These are phyloP conservation scores for Phytopythium aichiense DNA, from an alignment of 352 stramenopile species.

Conservation along the genomic window DNA sequence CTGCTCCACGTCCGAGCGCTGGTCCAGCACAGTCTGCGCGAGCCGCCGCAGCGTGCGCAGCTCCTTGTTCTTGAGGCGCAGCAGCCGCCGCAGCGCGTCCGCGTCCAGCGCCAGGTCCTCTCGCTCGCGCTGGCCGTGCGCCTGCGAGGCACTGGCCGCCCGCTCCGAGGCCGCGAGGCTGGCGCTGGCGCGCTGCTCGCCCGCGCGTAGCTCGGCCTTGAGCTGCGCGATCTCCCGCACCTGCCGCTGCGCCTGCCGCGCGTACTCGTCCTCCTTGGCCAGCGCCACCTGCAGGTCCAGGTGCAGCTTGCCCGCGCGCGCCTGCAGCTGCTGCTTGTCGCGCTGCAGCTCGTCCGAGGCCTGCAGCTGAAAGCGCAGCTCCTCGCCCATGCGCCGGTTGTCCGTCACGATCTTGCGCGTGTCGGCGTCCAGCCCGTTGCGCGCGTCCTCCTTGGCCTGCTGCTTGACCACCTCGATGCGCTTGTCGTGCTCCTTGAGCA, in stretches of 20 bases:
- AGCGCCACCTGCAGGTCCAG: constrained; percentile 75
- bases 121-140: constrained; percentile 50
- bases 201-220: constrained; percentile 53
- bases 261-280: constrained; percentile 88
- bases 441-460: constrained; percentile 86
- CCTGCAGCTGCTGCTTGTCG: constrained; percentile 73
- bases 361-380: constrained; percentile 90
- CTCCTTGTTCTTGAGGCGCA: constrained; percentile 93
- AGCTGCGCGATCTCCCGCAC: constrained; percentile 74
- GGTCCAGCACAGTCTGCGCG: constrained; percentile 88
- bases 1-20: constrained; percentile 89
- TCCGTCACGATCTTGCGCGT: constrained; percentile 90
- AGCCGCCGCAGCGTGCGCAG: constrained; percentile 85
- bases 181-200: constrained; percentile 75
- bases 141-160: constrained; percentile 44
- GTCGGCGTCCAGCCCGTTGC: constrained; percentile 87
- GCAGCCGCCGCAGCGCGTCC: constrained; percentile 77
- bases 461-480: constrained; percentile 83
- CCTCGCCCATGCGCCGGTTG: constrained; percentile 91
- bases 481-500: constrained; percentile 85
- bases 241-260: constrained; percentile 72
- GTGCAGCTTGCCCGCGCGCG: constrained; percentile 44
- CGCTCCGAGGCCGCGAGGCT: constrained; percentile 66
- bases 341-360: constrained; percentile 88
- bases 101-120: constrained; percentile 87